phyloP scores from a whole-genome alignment of 2,329 filamentous ascomycete genomes.

The Sclerotinia minor region DNA sequence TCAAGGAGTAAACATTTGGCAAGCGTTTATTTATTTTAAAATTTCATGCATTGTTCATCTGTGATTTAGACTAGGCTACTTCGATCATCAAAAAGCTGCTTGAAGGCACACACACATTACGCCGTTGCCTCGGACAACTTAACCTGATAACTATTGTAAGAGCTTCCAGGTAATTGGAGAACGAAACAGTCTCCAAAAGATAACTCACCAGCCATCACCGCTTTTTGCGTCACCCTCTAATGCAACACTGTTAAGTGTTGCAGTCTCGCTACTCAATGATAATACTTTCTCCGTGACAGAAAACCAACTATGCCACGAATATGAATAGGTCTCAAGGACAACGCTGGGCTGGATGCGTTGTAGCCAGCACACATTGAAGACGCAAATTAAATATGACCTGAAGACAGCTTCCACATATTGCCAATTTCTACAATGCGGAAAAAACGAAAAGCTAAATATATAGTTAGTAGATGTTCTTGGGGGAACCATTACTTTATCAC shows the following conservation, averaged over 20 bases:
- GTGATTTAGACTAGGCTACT: slow-evolving; percentile 37
- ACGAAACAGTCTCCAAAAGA: slow-evolving; percentile 28
- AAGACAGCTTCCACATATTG: slow-evolving; percentile 35
- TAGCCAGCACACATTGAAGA: slow-evolving; percentile 39
- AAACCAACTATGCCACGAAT: slow-evolving; percentile 33
- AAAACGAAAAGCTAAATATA: slow-evolving; percentile 68
- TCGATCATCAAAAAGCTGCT: slow-evolving; percentile 36
- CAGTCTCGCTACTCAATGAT: slow-evolving; percentile 32
- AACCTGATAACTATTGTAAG: slow-evolving; percentile 25
- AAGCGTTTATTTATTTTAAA: slow-evolving; percentile 25
- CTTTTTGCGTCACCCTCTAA: slow-evolving; percentile 25
- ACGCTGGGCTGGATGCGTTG: slow-evolving; percentile 32
- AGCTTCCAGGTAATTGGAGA: slow-evolving; percentile 30
- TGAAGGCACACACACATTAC: slow-evolving; percentile 26
- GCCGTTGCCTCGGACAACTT: slow-evolving; percentile 21
- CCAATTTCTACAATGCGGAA: slow-evolving; percentile 63
- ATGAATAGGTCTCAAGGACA: slow-evolving; percentile 32
- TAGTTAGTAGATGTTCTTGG: slow-evolving; percentile 28
- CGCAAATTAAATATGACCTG: slow-evolving; percentile 40
- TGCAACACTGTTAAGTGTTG: slow-evolving; percentile 29
- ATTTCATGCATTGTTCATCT: slow-evolving; percentile 41
- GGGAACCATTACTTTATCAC: slow-evolving; percentile 41
- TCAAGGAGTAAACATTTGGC: too few relatives aligned
- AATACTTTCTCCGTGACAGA: slow-evolving; percentile 36
- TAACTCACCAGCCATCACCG: slow-evolving; percentile 33